phyloP scores from a whole-genome alignment of 495 filamentous ascomycete genomes.

The Penicillium cataractarum region DNA sequence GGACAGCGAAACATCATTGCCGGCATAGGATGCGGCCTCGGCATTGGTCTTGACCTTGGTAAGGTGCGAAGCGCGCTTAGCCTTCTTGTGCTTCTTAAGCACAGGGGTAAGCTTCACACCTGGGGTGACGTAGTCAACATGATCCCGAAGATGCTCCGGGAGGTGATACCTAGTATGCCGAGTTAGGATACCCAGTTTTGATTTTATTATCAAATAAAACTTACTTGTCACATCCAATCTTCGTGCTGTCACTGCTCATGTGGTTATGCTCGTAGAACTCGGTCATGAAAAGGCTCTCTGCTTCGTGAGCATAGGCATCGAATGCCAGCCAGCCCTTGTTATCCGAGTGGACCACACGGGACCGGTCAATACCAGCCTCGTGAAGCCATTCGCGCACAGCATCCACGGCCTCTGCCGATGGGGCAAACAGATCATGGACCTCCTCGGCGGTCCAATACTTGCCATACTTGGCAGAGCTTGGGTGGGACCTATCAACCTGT shows the following conservation, averaged over 20 bases:
- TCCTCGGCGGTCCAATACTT: constrained; percentile 61
- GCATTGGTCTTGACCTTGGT: constrained; percentile 15
- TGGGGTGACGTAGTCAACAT: constrained; percentile 64
- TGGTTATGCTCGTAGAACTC: constrained; percentile 64
- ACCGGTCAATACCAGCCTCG: constrained; percentile 49
- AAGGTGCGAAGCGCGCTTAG: constrained; percentile 29
- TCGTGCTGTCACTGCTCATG: constrained; percentile 39
- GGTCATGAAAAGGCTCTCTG: constrained; percentile 59
- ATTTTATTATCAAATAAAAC: background rate
- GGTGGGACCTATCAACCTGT: constrained; percentile 60
- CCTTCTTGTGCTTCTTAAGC: constrained; percentile 29
- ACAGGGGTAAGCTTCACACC: constrained; percentile 51
- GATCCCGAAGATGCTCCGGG: constrained; percentile 49
- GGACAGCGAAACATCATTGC: constrained; percentile 11
- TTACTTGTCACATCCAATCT: constrained; percentile 53
- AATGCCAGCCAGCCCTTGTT: constrained; percentile 61
- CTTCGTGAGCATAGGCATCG: constrained; percentile 57
- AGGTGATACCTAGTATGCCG: constrained; percentile 51
- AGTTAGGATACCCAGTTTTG: constrained; percentile 7
- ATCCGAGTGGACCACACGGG: constrained; percentile 51
- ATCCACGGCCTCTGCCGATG: constrained; percentile 48
- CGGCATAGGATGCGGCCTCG: background rate
- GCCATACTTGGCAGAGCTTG: constrained; percentile 63
- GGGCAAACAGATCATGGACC: constrained; percentile 58
- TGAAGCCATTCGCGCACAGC: constrained; percentile 52